These are phyloP conservation scores for Mucor irregularis DNA, from an alignment of 371 early-diverging fungal genomes.

Conservation along the genomic window DNA sequence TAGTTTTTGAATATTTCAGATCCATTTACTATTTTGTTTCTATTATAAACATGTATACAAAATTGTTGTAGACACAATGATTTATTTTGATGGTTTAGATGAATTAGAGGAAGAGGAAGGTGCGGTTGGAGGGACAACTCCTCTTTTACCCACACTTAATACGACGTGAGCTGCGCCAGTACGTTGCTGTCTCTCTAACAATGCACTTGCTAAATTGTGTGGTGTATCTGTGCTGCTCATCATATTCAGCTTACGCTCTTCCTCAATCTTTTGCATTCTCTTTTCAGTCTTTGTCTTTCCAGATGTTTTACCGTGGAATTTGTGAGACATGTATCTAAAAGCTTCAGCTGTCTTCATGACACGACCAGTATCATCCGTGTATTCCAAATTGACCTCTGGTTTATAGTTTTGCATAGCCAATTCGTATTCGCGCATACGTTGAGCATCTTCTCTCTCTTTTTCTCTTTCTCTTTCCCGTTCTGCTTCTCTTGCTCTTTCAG, in stretches of 20 bases:
- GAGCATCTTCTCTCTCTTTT: slow-evolving; percentile 63
- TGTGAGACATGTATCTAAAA: slow-evolving; percentile 88
- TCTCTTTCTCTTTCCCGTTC: slow-evolving; percentile 53
- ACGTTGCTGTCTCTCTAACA: slow-evolving; percentile 73
- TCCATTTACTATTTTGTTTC: too few species aligned
- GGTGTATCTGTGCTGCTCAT: slow-evolving; percentile 84
- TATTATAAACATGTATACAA: too few species aligned
- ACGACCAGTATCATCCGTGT: slow-evolving; percentile 87
- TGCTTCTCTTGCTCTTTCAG: slow-evolving; percentile 37
- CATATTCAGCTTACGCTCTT: slow-evolving; percentile 74
- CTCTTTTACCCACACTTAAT: slow-evolving; percentile 78
- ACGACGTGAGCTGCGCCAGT: slow-evolving; percentile 82
- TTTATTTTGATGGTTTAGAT: slow-evolving; percentile 6
- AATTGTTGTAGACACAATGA: too few species aligned
- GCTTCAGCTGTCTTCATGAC: slow-evolving; percentile 88
- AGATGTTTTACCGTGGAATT: slow-evolving; percentile 92
- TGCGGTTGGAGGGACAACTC: slow-evolving; percentile 40
- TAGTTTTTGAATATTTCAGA: too few species aligned
- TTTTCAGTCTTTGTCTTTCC: slow-evolving; percentile 96
- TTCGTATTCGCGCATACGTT: slow-evolving; percentile 71
- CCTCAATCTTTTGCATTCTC: slow-evolving; percentile 77
- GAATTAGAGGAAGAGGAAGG: slow-evolving; percentile 2
- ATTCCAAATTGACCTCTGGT: slow-evolving; percentile 89
- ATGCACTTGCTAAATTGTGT: slow-evolving; percentile 71
- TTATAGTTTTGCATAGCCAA: slow-evolving; percentile 88